Evolutionary conservation across 257 asterid genomes (phyloP), one percentile per base, ranked within the genome.

Genomic region (Handroanthus guayacan): DNA sequence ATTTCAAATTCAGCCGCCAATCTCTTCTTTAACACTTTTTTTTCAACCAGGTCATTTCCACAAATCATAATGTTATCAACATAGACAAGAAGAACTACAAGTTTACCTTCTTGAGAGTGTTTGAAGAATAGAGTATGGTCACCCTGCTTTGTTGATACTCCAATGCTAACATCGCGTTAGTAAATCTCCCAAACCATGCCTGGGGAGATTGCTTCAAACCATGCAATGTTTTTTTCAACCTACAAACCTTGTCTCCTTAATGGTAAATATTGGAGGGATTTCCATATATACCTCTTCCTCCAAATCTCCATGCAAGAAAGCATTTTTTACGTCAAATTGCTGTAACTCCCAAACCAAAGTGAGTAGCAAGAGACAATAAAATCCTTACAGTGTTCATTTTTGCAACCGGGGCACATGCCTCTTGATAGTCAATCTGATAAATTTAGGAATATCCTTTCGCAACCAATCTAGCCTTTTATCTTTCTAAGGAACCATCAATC

Each of bases 131-230:
- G 4, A 36, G 69, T 63, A 5, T 34, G 69, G 12, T 63, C 47
- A 9, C 69, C 69, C 37, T 63, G 69, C 48, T 63, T 12, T 63
- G 48, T 63, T 11, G 11, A 9, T 63, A 63, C 48, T 17, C 18
- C 69, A 63, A 5, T 0, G 18, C 17, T 10, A 63, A 13, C 69
- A 63, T 63, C 3, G 16, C 48, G 3, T 63, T 13, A 9, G 69
- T 25, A n/a, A 63, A 37, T 63, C 48, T 36, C 16, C 47, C 69
- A 10, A 63, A 63, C 50, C 69, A 63, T 1, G 18, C 69, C 9
- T 13, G 3, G 13, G 67, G 50, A 11, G 45, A 37, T 34, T 63
- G 69, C 31, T 47, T 47, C 12, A 47, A 8, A 11, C 52, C 10
- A 11, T 47, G 1, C 1, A 6, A 11, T 5, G 51, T 48, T 16